Base-by-base conservation (phyloP, 2,329 filamentous ascomycete species). In the Penicillium sp. region DNA sequence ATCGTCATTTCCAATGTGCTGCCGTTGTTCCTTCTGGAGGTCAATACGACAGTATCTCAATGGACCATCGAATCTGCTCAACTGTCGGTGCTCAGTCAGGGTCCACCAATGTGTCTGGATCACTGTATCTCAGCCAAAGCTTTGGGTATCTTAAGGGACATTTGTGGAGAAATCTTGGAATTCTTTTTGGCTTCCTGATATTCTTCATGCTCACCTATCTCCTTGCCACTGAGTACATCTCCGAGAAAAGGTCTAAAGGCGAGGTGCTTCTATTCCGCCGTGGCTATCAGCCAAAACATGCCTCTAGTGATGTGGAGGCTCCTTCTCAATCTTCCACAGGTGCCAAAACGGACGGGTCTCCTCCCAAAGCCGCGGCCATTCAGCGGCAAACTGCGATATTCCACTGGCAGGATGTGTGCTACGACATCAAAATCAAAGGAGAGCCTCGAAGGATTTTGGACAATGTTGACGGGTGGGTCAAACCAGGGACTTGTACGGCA, bases 121-220 rank as follows among this genome's bases (percentile, higher is more conserved):
- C 42, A 2, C 4, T 44, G 10, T 44, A 44, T 10, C 42, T 44
- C 24, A 26, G 29, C 1, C 16, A 44, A 6, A 44, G 42, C n/a
- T 44, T 18, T 14, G 24, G n/a, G n/a, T 44, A 44, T 18, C 1
- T 18, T 0, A 44, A 29, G 9, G 11, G 85, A 5, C 14, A 31
- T 43, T 35, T 50, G 20, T 59, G 59, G 57, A 40, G 59, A 6
- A 60, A 42, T 26, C 0, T 96, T 95, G 67, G 90, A 95, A 71
- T 79, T 85, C 0, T 79, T 95, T 26, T 88, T 93, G 82, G 82
- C 89, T 61, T 95, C 95, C 5, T 38, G 20, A 26, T 56, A 4
- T 57, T 60, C 29, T 56, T 39, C 38, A 52, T 31, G 42, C n/a
- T 16, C 16, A 44, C 24, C 3, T 34, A 35, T 53, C 39, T 48